Evolutionary conservation across 306 rosid species (phyloP), one percentile per base, ranked within the genome.

Genomic region (Cicer arietinum): DNA sequence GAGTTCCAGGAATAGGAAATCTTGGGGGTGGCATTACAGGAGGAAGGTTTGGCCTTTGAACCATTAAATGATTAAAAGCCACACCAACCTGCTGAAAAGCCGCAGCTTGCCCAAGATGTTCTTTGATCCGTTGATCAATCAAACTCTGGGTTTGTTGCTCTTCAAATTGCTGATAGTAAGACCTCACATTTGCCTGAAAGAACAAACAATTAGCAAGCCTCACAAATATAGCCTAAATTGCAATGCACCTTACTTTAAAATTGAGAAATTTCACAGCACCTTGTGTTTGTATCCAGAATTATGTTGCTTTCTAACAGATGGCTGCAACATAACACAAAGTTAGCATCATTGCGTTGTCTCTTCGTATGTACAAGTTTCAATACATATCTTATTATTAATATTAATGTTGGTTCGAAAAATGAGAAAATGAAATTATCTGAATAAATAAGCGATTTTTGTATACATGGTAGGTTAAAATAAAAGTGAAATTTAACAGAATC

Each of bases 211-310:
- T 59, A 72, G 9, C 61, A 78, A 69, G 48, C 8, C 20, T 22
- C 51, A 54, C 3, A 35, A 40, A 57, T n/a, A 30, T 22, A 10
- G 41, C 13, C 3, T 8, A 67, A 8, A 56, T 40, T 42, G 7
- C 1, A 2, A 46, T 45, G 22, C 12, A 60, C 9, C 30, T 48
- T 39, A 10, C 8, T 50, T n/a, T 18, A 63, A 64, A 65, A 65
- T 13, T 18, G 22, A 39, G 46, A 62, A 17, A 41, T 2, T 75
- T 25, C 71, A 41, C 3, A 16, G 54, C 78, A 91, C 98, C 98
- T 94, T 94, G 75, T 94, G 98, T 40, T 94, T 95, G 81, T 95
- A 95, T 67, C 99, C 99, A 20, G 99, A 94, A 79, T 95, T 95
- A 72, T 95, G 99, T 81, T 95, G 99, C 83, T 92, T 95, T 84